Evolutionary conservation across 805 yeast species (phyloP), one percentile per base, ranked within the genome.

Genomic region (Blastobotrys attinorum): DNA sequence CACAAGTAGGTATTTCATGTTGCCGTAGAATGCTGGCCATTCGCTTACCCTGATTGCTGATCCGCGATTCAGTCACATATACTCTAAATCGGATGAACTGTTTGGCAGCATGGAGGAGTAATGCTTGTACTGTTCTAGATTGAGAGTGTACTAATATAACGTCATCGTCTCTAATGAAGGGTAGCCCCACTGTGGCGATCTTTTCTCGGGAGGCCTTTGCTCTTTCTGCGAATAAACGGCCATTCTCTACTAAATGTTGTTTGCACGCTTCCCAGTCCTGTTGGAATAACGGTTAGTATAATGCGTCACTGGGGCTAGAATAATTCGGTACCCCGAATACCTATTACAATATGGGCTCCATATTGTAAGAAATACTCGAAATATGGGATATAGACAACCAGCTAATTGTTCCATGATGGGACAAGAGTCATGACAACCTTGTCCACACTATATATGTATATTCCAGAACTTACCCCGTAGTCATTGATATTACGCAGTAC

Each of bases 131-230:
- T 11, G 92, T 95, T 65, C 99, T 81, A 3, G 96, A 87, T 55
- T 72, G 82, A 2, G 97, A 89, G 61, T 92, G 98, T 0, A 92
- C 88, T 45, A 92, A 71, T 22, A 92, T 78, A 1, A 61, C 81
- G 59, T 92, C 97, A 63, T 89, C 97, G 60, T 92, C 99, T 45
- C 84, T 79, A 37, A 92, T 86, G 62, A 92, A 89, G 27, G 90
- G 85, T 8, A 81, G 67, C 3, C 99, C 99, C 40, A 81, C 74
- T 46, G 81, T 79, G 2, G 97, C 97, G 48, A 88, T 86, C 61
- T 81, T 83, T 37, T 78, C 77, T 65, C 99, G 76, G 13, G 95
- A 80, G 46, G 79, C 89, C 61, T 88, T 89, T 23, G 97, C 95
- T 64, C 98, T 77, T 51, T 83, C 83, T 5, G 90, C 83, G 54